Evolutionary conservation across 768 basidiomycete genomes (phyloP).

Genomic region (Austroboletus festivus): DNA sequence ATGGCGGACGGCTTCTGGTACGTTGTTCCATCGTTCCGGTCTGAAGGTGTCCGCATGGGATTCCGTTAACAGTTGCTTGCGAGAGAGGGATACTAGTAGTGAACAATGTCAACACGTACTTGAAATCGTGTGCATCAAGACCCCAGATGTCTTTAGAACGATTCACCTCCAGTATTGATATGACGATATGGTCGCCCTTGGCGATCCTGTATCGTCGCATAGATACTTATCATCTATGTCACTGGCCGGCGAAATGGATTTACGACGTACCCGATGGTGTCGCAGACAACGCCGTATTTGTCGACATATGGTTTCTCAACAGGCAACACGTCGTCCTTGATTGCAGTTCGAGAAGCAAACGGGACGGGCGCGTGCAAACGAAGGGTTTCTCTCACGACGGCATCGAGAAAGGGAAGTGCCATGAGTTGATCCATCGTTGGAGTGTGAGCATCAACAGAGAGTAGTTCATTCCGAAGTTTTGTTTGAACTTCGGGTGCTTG

Average conservation of each 20-base stretch:
- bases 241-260: too few species aligned
- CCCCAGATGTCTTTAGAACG: neutral
- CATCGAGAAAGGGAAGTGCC: neutral
- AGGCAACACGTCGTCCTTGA: neutral
- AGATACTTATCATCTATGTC: too few species aligned
- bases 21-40: constrained; percentile 3
- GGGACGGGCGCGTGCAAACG: neutral
- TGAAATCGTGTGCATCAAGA: neutral
- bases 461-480: neutral
- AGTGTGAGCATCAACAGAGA: neutral
- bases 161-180: neutral
- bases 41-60: too few species aligned
- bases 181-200: neutral
- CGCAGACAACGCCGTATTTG: neutral
- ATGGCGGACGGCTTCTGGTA: neutral
- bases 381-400: neutral
- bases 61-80: neutral
- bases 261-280: neutral
- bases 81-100: neutral
- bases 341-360: neutral
- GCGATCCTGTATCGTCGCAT: neutral
- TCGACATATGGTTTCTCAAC: neutral
- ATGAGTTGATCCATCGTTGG: neutral
- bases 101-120: neutral
- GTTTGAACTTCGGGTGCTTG: neutral